phyloP scores from a whole-genome alignment of 176 grass and related monocot genomes.

The Carex pumila region DNA sequence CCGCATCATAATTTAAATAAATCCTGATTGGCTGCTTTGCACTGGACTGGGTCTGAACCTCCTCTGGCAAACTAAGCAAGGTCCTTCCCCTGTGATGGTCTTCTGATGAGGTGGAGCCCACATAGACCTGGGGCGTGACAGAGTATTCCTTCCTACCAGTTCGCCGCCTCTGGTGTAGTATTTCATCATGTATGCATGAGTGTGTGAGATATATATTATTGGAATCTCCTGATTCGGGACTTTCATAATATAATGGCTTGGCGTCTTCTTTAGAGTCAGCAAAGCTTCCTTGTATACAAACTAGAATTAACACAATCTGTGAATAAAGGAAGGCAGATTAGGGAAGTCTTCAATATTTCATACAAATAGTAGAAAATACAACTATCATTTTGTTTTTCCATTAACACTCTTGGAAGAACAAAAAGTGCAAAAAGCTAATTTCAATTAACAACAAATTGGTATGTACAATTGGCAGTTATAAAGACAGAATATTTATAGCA shows the following conservation, averaged over 20 bases:
- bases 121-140: slow-evolving; percentile 86
- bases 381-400: neutral
- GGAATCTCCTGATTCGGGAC: slow-evolving; percentile 39
- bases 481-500: neutral
- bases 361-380: neutral
- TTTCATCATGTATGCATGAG: slow-evolving; percentile 97
- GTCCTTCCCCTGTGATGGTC: slow-evolving; percentile 44
- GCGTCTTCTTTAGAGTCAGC: slow-evolving; percentile 38
- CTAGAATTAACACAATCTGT: slow-evolving; percentile 76
- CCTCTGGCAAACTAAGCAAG: slow-evolving; percentile 41
- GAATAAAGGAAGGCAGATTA: neutral
- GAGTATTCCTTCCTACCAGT: slow-evolving; percentile 86
- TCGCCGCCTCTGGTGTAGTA: slow-evolving; percentile 72
- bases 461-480: neutral
- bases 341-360: neutral
- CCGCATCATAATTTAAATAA: slow-evolving; percentile 97
- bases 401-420: neutral
- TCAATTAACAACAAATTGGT: neutral
- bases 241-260: slow-evolving; percentile 25
- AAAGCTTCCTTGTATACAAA: slow-evolving; percentile 31
- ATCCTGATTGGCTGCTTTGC: slow-evolving; percentile 76
- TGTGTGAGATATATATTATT: slow-evolving; percentile 72
- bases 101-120: slow-evolving; percentile 20
- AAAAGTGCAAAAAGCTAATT: neutral
- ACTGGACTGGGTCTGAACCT: slow-evolving; percentile 27